Evolutionary conservation across 495 filamentous ascomycete genomes (phyloP).

Genomic region (Polyplosphaeria fusca): DNA sequence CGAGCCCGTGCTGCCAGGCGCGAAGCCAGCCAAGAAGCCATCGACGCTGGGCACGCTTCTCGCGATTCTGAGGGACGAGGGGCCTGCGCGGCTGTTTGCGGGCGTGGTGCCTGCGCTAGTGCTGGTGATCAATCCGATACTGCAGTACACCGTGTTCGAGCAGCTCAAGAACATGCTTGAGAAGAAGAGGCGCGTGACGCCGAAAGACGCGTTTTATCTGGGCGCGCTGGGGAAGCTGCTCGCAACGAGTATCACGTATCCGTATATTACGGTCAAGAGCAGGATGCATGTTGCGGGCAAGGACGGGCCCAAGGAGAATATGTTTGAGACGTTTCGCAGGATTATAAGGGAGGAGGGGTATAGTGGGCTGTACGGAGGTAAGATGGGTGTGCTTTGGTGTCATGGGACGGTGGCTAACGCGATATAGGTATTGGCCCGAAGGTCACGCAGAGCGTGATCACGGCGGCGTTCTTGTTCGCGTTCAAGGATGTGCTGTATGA

Average conservation of each 20-base stretch:
- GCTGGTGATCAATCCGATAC: slow-evolving; percentile 93
- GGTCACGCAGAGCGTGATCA: slow-evolving; percentile 92
- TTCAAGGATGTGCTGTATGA: slow-evolving; percentile 90
- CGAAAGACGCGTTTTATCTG: slow-evolving; percentile 82
- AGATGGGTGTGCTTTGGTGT: slow-evolving; percentile 29
- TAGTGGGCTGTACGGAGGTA: slow-evolving; percentile 86
- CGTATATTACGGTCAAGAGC: slow-evolving; percentile 97
- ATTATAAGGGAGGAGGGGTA: slow-evolving; percentile 88
- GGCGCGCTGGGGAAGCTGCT: slow-evolving; percentile 92
- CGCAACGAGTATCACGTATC: slow-evolving; percentile 91
- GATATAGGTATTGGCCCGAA: slow-evolving; percentile 82
- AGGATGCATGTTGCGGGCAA: slow-evolving; percentile 85
- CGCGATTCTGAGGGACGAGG: slow-evolving; percentile 73
- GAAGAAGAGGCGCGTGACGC: slow-evolving; percentile 66
- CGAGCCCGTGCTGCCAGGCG: slow-evolving; percentile 52
- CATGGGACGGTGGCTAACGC: slow-evolving; percentile 13
- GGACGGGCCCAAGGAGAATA: slow-evolving; percentile 59
- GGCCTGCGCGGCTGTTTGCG: slow-evolving; percentile 77
- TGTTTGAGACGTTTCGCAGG: slow-evolving; percentile 68
- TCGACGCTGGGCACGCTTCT: slow-evolving; percentile 77
- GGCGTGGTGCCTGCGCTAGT: slow-evolving; percentile 91
- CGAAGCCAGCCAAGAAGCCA: slow-evolving; percentile 46
- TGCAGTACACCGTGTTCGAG: slow-evolving; percentile 99
- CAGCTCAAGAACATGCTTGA: slow-evolving; percentile 81
- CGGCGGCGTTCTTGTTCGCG: slow-evolving; percentile 93